Percentiles rank a stretch among this genome's conserved stretches.
Evolutionary conservation across 2,329 filamentous ascomycete species (phyloP).

Genomic region (Didymella lethalis): DNA sequence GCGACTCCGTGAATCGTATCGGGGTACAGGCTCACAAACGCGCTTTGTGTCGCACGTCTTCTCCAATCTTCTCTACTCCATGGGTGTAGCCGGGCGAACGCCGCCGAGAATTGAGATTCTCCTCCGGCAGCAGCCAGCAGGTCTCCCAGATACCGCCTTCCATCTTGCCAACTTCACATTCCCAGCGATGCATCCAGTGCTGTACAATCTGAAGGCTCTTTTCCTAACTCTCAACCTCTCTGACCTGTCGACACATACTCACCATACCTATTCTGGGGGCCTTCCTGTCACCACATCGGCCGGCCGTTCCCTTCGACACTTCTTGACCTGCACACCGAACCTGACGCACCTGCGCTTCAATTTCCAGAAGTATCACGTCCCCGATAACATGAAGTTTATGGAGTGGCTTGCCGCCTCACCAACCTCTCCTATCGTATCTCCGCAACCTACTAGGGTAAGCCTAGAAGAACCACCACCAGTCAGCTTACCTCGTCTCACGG

Average conservation of each 20-base stretch:
- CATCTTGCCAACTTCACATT: constrained; percentile 54
- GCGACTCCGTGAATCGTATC: constrained; percentile 22
- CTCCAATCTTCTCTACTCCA: constrained; percentile 30
- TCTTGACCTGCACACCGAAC: constrained; percentile 54
- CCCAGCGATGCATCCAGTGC: constrained; percentile 50
- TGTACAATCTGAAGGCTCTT: constrained; percentile 58
- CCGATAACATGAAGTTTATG: constrained; percentile 46
- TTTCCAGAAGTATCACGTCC: constrained; percentile 42
- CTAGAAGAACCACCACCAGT: constrained; percentile 23
- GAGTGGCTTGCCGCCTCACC: constrained; percentile 44
- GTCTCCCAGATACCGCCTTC: constrained; percentile 56
- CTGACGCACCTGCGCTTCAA: constrained; percentile 65
- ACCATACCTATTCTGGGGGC: constrained; percentile 30
- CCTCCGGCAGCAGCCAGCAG: constrained; percentile 38
- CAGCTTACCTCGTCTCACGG: constrained; percentile 25
- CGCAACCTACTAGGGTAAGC: constrained; percentile 2
- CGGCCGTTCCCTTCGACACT: constrained; percentile 41
- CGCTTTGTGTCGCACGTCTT: constrained; percentile 31
- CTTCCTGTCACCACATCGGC: constrained; percentile 2
- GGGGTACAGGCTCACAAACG: constrained; percentile 12
- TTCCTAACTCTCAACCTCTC: constrained; percentile 49
- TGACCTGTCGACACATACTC: not conserved
- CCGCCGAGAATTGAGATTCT: constrained; percentile 60
- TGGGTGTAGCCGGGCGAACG: constrained; percentile 43
- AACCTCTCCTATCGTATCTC: not conserved